Evolutionary conservation across 1,139 yeast genomes (phyloP), one percentile per base, ranked within the genome.

Genomic region (Yamadazyma songkhlaensis): DNA sequence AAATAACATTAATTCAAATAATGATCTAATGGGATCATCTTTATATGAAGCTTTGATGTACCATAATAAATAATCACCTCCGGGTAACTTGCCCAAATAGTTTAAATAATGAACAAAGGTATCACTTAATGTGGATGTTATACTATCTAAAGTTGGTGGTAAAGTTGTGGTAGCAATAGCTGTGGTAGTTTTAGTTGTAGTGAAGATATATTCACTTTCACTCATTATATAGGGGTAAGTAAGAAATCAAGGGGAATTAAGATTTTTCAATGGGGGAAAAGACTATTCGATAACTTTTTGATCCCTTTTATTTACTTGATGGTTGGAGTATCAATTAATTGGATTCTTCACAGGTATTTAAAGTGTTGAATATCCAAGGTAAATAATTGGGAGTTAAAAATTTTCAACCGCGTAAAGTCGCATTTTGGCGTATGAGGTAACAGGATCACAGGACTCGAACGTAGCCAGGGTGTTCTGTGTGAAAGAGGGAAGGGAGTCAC

Each of bases 41-140:
- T 88, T 90, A 59, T 90, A 90, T 3, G 97, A 88, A n/a, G 89
- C 82, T 49, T 75, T 77, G 53, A 92, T 82, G 60, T 92, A 92
- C 42, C 90, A 72, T 35, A 86, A 67, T 13, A 88, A 61, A 39
- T 84, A 77, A 25, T 74, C 72, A 11, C 96, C 95, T 29, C 97
- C 97, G 2, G 98, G 98, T 20, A 87, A 44, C 30, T 54, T 57
- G 30, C 62, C 67, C 37, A 72, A 57, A 24, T 43, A 48, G 47
- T 67, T 62, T 42, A 71, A 55, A 46, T 67, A 67, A 28, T 52
- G 55, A 11, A 66, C 59, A 43, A 71, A 66, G 23, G 55, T 57
- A 25, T 64, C 63, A 10, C 67, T 56, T 31, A 71, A 56, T 3
- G 67, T 56, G 9, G 58, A 56, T 17, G 64, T 48, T 34, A 71